These are phyloP conservation scores for Lactarius akahatsu DNA, from an alignment of 768 basidiomycete genomes.

Conservation along the genomic window DNA sequence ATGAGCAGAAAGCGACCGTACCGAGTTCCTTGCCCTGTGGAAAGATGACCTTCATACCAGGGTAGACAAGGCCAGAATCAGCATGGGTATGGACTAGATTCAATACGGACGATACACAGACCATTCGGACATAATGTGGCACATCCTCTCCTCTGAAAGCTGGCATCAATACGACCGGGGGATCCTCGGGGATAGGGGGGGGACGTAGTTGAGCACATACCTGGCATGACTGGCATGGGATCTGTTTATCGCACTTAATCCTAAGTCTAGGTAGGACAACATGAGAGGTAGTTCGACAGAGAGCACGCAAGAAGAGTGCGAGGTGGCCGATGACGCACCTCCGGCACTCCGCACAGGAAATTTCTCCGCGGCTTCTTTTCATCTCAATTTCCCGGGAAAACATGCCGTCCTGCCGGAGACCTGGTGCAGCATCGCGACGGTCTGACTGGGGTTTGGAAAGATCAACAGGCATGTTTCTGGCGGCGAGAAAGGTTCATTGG, in stretches of 20 bases:
- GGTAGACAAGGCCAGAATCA: background rate
- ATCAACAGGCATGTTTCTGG: constrained; percentile 53
- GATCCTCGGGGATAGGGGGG: background rate
- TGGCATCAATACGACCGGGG: background rate
- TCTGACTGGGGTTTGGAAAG: constrained; percentile 45
- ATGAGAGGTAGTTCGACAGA: constrained; percentile 10
- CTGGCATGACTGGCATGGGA: constrained; percentile 76
- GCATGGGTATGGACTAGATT: constrained; percentile 22
- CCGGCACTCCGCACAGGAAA: constrained; percentile 79
- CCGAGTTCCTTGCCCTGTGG: constrained; percentile 79
- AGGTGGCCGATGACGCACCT: constrained; percentile 51
- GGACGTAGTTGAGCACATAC: constrained; percentile 38
- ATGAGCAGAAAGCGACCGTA: too few relatives aligned
- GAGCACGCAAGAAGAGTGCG: background rate
- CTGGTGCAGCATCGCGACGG: constrained; percentile 48
- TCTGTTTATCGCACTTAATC: constrained; percentile 82
- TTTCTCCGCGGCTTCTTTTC: constrained; percentile 71
- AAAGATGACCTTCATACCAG: constrained; percentile 53
- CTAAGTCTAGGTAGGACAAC: constrained; percentile 52
- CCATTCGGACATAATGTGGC: constrained; percentile 72
- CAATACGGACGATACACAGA: constrained; percentile 33
- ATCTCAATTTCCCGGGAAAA: constrained; percentile 69
- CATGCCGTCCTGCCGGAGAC: constrained; percentile 49
- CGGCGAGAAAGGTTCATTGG: constrained; percentile 10
- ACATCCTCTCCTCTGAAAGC: constrained; percentile 58